These are phyloP conservation scores for Plenodomus lindquistii DNA, from an alignment of 2,329 filamentous ascomycete genomes.

Conservation along the genomic window DNA sequence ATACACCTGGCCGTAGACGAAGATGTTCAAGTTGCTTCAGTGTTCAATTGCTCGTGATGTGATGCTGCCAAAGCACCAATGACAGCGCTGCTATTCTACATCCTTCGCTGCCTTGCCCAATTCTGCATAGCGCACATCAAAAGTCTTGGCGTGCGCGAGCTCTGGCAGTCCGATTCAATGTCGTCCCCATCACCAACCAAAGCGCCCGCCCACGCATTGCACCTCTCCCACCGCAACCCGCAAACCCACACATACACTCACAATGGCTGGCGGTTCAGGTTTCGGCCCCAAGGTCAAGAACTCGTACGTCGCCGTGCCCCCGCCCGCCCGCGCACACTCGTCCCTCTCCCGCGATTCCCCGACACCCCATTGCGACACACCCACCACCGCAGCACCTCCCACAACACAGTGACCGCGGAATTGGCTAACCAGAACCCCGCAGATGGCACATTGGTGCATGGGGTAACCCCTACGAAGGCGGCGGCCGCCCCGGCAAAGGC, in stretches of 20 bases:
- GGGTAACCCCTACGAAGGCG: slow-evolving; percentile 46
- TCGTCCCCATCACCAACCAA: slow-evolving; percentile 15
- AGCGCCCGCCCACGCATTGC: slow-evolving; percentile 22
- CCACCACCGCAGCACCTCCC: slow-evolving; percentile 6
- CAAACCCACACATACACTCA: slow-evolving; percentile 17
- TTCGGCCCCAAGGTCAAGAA: slow-evolving; percentile 30
- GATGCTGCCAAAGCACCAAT: background rate
- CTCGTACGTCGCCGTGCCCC: slow-evolving; percentile 28
- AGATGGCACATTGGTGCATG: slow-evolving; percentile 45
- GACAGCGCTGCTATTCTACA: background rate
- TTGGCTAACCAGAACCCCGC: slow-evolving; percentile 16
- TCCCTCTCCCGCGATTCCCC: slow-evolving; percentile 5
- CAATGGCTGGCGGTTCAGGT: slow-evolving; percentile 38
- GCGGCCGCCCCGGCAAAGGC: slow-evolving; percentile 59
- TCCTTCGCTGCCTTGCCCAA: background rate
- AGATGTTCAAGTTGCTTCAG: too few species aligned
- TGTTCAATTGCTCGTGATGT: too few species aligned
- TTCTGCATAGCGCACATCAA: background rate
- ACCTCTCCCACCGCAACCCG: slow-evolving; percentile 16
- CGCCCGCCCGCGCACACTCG: slow-evolving; percentile 3
- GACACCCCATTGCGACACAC: slow-evolving; percentile 6
- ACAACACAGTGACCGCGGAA: slow-evolving; percentile 2
- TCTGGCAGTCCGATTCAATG: background rate
- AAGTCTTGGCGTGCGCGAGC: background rate
- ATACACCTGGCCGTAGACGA: too few species aligned